phyloP scores from a whole-genome alignment of 2,329 filamentous ascomycete species.

The Xylariomycetidae sp. region DNA sequence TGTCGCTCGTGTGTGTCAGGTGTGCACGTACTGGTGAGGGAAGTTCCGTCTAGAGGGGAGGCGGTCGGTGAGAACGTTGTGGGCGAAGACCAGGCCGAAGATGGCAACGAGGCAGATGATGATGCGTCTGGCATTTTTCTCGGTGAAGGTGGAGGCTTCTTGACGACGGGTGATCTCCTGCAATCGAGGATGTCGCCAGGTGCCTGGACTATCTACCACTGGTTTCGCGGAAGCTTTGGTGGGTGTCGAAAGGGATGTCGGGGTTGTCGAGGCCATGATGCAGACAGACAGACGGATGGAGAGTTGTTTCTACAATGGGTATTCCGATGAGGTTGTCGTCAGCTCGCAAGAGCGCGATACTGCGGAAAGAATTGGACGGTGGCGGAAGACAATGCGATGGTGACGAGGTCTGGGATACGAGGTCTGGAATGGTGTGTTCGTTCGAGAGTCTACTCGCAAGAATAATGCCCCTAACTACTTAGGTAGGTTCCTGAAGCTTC shows the following conservation, averaged over 20 bases:
- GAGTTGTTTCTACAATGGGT: too few relatives aligned
- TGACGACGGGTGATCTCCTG: constrained; percentile 82
- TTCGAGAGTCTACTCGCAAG: too few relatives aligned
- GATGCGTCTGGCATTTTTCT: constrained; percentile 69
- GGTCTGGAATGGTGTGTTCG: too few relatives aligned
- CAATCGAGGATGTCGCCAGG: constrained; percentile 86
- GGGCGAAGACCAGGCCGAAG: constrained; percentile 21
- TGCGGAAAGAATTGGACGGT: too few relatives aligned
- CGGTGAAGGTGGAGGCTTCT: constrained; percentile 71
- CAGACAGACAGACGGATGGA: too few relatives aligned
- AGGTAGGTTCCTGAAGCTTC: too few relatives aligned
- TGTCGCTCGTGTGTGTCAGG: neutral
- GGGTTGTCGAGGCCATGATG: constrained; percentile 27
- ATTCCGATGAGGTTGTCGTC: too few relatives aligned
- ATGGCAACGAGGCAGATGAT: constrained; percentile 56
- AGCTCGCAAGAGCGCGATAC: too few relatives aligned
- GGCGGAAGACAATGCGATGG: too few relatives aligned
- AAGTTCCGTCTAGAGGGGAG: constrained; percentile 17
- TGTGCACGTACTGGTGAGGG: constrained; percentile 17
- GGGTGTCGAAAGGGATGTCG: constrained; percentile 37
- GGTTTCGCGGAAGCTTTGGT: constrained; percentile 25
- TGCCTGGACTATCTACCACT: constrained; percentile 59
- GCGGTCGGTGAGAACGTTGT: constrained; percentile 12
- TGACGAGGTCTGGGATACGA: too few relatives aligned
- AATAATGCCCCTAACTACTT: too few relatives aligned